Percentiles rank a stretch among this genome's conserved stretches.
phyloP scores from a whole-genome alignment of 805 yeast species.

The Metschnikowia santaceciliae region DNA sequence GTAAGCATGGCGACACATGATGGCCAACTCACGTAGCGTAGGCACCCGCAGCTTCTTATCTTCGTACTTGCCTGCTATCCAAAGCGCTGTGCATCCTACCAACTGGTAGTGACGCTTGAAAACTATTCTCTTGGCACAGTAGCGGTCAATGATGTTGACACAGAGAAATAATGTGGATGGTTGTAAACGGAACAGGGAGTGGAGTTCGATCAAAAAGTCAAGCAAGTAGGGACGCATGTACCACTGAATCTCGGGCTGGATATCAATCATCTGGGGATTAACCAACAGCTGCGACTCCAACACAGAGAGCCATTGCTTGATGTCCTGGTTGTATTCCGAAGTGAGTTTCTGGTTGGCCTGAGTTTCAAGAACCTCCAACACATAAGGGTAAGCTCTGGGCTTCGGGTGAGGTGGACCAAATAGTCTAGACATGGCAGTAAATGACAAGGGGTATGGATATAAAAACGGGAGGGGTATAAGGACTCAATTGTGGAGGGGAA shows the following conservation, averaged over 20 bases:
- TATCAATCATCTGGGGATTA: conserved; percentile 49
- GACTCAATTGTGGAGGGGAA: not conserved
- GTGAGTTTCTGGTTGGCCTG: conserved; percentile 40
- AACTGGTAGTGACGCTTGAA: conserved; percentile 46
- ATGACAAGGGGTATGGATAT: not conserved
- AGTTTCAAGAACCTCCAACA: conserved; percentile 46
- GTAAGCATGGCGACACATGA: conserved; percentile 57
- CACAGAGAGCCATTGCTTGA: conserved; percentile 34
- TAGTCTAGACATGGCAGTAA: conserved; percentile 6
- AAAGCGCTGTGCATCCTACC: conserved; percentile 45
- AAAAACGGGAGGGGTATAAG: not conserved
- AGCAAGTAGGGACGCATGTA: conserved; percentile 44
- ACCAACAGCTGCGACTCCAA: conserved; percentile 41
- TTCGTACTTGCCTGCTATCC: conserved; percentile 51
- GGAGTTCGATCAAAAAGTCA: conserved; percentile 43
- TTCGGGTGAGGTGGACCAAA: conserved; percentile 26
- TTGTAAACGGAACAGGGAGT: conserved; percentile 38
- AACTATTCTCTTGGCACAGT: conserved; percentile 44
- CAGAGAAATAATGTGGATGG: conserved; percentile 42
- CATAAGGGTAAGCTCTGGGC: conserved; percentile 36
- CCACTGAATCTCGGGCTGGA: conserved; percentile 47
- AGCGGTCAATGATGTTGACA: conserved; percentile 43
- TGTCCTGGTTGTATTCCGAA: conserved; percentile 41
- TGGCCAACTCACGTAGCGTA: conserved; percentile 47
- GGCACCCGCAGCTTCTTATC: conserved; percentile 59